Evolutionary conservation across 805 yeast genomes (phyloP).

Genomic region (Metschnikowia chrysomelidarum): DNA sequence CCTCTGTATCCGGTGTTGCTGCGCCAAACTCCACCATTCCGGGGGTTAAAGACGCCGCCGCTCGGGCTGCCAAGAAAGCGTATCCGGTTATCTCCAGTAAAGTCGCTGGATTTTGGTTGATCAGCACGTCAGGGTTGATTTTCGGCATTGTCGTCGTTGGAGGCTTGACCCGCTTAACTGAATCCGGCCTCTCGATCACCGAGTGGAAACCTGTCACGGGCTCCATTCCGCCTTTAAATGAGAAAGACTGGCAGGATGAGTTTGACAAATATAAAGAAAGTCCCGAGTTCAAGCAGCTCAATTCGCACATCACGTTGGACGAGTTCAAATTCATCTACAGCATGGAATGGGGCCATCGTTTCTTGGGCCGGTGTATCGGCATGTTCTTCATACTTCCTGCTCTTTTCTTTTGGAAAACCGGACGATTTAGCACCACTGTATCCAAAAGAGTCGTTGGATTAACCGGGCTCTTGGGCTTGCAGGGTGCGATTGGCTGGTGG

Average conservation of each 20-base stretch:
- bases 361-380: conserved; percentile 91
- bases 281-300: conserved; percentile 88
- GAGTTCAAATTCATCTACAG: conserved; percentile 92
- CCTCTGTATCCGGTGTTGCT: conserved; percentile 5
- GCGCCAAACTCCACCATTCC: background rate
- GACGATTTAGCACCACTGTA: conserved; percentile 62
- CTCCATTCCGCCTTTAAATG: conserved; percentile 79
- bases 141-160: conserved; percentile 97
- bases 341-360: conserved; percentile 97
- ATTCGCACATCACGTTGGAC: conserved; percentile 83
- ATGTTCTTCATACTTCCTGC: conserved; percentile 81
- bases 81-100: conserved; percentile 24
- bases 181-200: conserved; percentile 92
- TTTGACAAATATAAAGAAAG: conserved; percentile 77
- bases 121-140: conserved; percentile 83
- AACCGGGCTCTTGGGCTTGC: conserved; percentile 78
- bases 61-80: conserved; percentile 2
- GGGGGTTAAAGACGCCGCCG: conserved; percentile 2
- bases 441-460: conserved; percentile 62
- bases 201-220: conserved; percentile 99
- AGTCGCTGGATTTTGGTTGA: conserved; percentile 79
- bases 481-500: conserved; percentile 99
- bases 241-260: conserved; percentile 82
- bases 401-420: conserved; percentile 67
- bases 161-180: conserved; percentile 92